Base-by-base conservation (phyloP, 1,284 basidiomycete species). In the Leccinum ponderosum region DNA sequence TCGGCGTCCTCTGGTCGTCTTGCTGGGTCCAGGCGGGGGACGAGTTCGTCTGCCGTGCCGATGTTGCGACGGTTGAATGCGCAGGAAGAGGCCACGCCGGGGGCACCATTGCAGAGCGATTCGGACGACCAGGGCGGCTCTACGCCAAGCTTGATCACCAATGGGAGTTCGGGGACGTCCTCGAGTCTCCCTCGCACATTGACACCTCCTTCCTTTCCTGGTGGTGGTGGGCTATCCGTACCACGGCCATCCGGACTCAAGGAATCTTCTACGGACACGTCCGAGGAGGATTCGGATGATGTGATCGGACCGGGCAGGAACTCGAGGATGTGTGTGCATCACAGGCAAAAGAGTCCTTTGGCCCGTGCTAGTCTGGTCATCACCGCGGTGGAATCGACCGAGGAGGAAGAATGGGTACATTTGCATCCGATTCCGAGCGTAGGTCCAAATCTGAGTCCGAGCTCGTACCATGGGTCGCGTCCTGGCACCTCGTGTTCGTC, bases 81-180 rank as follows among this genome's bases (percentile, higher is more conserved):
- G 7, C 68, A 62, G 31, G 69, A 55, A 27, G 56, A 55, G 52
- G 56, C 42, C 4, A 58, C 33, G 0, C 37, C 29, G 9, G 59
- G 57, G 7, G 22, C 22, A 3, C 55, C 55, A 8, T 53, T 47
- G 12, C 61, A 22, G 27, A 56, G 27, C 33, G 52, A 42, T 15
- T 59, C 53, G 59, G 56, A 67, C 1, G 31, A 37, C 2, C 56
- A 25, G 2, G 54, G 53, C 1, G 53, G 56, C 22, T 75, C 73
- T 47, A 75, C 69, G 6, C 69, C 72, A 3, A 75, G 73, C 57
- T 57, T 71, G 48, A 39, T 62, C 31, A 65, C 69, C 22, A 67
- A 56, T 12, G 62, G 53, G 17, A 73, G 66, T 15, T 64, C 68
- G 11, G 39, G 50, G 12, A 64, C 65, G 8, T 59, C 63, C 8